phyloP scores from a whole-genome alignment of 2,329 filamentous ascomycete genomes.

The Stachybotrys echinatus region DNA sequence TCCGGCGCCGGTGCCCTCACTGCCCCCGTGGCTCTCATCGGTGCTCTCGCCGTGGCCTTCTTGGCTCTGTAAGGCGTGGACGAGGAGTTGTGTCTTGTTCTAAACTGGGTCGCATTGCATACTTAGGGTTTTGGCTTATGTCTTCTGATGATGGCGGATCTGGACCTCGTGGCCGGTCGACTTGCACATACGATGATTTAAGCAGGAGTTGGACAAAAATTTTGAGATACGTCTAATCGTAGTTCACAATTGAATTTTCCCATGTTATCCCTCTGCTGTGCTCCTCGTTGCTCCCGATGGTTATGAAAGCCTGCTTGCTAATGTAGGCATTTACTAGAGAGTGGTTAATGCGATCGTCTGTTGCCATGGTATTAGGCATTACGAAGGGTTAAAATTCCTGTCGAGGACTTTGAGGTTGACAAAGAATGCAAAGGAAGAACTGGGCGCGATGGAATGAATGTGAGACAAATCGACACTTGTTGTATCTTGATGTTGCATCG shows the following conservation, averaged over 20 bases:
- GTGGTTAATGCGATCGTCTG: too few species aligned
- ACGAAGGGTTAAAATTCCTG: too few species aligned
- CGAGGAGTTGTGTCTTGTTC: conserved; percentile 4
- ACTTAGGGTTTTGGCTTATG: background rate
- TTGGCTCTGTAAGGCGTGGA: conserved; percentile 34
- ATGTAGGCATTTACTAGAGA: too few species aligned
- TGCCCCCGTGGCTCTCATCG: conserved; percentile 31
- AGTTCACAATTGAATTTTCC: background rate
- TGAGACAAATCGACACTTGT: too few species aligned
- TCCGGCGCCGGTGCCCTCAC: conserved; percentile 26
- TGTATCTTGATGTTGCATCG: too few species aligned
- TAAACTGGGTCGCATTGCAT: background rate
- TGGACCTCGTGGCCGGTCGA: background rate
- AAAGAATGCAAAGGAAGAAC: too few species aligned
- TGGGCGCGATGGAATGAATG: too few species aligned
- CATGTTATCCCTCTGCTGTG: too few species aligned
- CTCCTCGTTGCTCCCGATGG: too few species aligned
- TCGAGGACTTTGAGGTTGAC: too few species aligned
- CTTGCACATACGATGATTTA: conserved; percentile 23
- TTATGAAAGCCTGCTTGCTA: too few species aligned
- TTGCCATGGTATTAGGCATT: too few species aligned
- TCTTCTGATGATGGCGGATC: background rate
- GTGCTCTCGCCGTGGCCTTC: conserved; percentile 33
- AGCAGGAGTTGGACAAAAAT: conserved; percentile 7
- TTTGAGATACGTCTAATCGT: background rate